Base-by-base conservation (phyloP, 2,329 filamentous ascomycete species). In the Chaetothyriales sp. region DNA sequence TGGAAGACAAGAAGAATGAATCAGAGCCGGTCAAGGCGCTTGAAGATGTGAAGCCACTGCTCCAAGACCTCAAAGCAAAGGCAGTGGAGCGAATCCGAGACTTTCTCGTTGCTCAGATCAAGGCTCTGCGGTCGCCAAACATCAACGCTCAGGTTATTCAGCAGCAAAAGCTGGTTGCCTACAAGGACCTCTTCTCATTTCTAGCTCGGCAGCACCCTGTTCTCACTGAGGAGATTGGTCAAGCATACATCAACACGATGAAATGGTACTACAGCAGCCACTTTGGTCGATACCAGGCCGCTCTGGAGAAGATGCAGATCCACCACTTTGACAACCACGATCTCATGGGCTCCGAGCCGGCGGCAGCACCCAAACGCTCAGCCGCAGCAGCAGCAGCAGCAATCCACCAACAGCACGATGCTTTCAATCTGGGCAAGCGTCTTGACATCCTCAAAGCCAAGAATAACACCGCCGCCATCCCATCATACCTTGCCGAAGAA, bases 121-220 rank as follows among this genome's bases (percentile, higher is more conserved):
- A 95, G 67, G 86, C 89, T 3, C 73, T 98, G 49, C 80, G 92
- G 51, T 95, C 90, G 22, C 92, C 92, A 12, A 92, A 90, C 61
- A 95, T 96, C 65, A 96, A 98, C 65, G 88, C 90, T 2, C 92
- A 98, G 64, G 84, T 96, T 51, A 89, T 98, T 47, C 92, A 98
- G 64, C 88, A 95, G 62, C 86, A 94, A 63, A 85, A 83, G 53
- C 88, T 98, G 60, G 71, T 95, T 47, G 83, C 79, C 59, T 94
- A 88, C 70, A 94, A 86, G 65, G 88, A 95, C 32, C 71, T 95
- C 0, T 98, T 83, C 66, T 75, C 79, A 5, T 98, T 96, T 63
- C 74, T 98, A 28, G 80, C 86, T 53, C 81, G 79, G 59, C 84
- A 90, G 57, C 88, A 96, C 61, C 73, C 84, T 1, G 75, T 79